Percentiles rank a stretch among this genome's conserved stretches.
phyloP scores from a whole-genome alignment of 345 rosid species.

The Erodium maritimum region DNA sequence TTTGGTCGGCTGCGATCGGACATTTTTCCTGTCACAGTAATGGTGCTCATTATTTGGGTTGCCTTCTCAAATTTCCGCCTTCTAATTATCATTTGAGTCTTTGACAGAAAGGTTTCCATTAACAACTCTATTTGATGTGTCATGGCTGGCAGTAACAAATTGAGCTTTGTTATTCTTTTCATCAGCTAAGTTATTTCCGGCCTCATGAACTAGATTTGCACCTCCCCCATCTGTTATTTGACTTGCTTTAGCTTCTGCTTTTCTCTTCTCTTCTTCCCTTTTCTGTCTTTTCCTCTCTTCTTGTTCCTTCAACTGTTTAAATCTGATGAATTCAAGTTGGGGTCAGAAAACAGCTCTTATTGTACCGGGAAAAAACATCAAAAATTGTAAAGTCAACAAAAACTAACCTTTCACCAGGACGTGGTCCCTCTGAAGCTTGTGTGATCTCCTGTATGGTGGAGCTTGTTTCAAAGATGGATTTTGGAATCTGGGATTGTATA shows the following conservation, averaged over 20 bases:
- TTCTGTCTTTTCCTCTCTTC: conserved; percentile 57
- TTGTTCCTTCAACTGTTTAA: conserved; percentile 69
- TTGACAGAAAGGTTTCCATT: conserved; percentile 31
- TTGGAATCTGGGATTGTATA: conserved; percentile 24
- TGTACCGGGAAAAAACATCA: not conserved
- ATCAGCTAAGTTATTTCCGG: conserved; percentile 14
- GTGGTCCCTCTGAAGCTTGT: conserved; percentile 39
- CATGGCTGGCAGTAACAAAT: conserved; percentile 7
- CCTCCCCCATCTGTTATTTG: conserved; percentile 11
- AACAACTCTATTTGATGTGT: conserved; percentile 24
- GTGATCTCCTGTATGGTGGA: conserved; percentile 17
- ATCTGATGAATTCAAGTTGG: conserved; percentile 32
- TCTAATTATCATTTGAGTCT: no score
- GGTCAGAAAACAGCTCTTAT: conserved; percentile 4
- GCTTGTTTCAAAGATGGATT: conserved; percentile 28
- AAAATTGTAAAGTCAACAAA: conserved; percentile 3
- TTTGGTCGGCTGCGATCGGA: no score
- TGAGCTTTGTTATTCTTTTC: conserved; percentile 12
- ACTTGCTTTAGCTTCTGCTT: conserved; percentile 31
- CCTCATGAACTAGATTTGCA: conserved; percentile 12
- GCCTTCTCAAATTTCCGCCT: no score
- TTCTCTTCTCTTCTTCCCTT: conserved; percentile 50
- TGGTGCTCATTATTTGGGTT: no score
- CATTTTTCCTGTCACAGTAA: no score
- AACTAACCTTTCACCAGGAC: conserved; percentile 70